Base-by-base conservation (phyloP, 257 asterid species). In the Solanum arcanum region DNA sequence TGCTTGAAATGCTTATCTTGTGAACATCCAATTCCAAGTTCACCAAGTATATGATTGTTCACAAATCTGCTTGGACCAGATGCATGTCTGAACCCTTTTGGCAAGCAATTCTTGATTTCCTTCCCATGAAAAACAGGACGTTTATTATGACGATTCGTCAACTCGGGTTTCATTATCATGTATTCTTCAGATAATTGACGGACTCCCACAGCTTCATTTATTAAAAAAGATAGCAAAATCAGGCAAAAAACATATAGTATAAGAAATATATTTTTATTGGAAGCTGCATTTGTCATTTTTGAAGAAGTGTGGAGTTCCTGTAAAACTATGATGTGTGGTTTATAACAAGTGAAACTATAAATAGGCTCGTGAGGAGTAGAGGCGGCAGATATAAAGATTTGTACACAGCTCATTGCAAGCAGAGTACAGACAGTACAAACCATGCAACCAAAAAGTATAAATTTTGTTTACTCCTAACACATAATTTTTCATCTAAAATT, bases 41-140 rank as follows among this genome's bases (percentile, higher is more conserved):
- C 89, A 20, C 96, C 95, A 9, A 92, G 89, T 9, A 92, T 86
- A 21, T 92, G 93, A 31, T 89, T 91, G 56, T 96, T 96, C 44
- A 93, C 97, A 73, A 74, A 93, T 9, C 97, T 96, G 86, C 98
- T 95, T 3, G 99, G 99, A 8, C 95, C 98, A 0, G 99, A 96
- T 8, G 99, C 92, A 81, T 90, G 98, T 77, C 91, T 89, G 12
- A 90, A 56, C 33, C 98, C 98, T 82, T 95, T 96, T 0, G 99
- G 98, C 95, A 90, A 92, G 90, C 99, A 96, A 69, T 92, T 88
- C 89, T 90, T 91, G 29, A 95, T 83, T 85, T 87, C 93, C 25
- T 84, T 83, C 46, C 74, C 87, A 77, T 80, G 92, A 21, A 91
- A 91, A 68, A 87, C 81, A 2, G 76, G 66, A 5, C 86, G 68